phyloP scores from a whole-genome alignment of 805 yeast species.

The Teunomyces atbi region DNA sequence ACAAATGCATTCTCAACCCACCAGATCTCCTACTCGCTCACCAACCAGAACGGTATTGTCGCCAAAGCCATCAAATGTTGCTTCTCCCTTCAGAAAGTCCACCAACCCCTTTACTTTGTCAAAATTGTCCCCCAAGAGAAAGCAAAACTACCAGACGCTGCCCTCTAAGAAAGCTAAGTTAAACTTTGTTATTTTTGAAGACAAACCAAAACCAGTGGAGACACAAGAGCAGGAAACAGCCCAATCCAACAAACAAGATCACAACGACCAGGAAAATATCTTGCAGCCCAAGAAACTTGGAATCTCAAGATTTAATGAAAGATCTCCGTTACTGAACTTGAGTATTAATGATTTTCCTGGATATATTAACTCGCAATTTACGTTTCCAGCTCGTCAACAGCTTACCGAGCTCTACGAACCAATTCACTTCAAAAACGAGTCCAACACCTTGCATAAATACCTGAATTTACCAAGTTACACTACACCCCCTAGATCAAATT shows the following conservation, averaged over 20 bases:
- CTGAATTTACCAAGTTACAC: constrained; percentile 28
- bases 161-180: constrained; percentile 15
- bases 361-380: constrained; percentile 13
- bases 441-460: constrained; percentile 30
- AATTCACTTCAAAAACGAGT: constrained; percentile 24
- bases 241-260: constrained; percentile 19
- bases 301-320: constrained; percentile 11
- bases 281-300: constrained; percentile 26
- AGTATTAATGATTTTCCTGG: constrained; percentile 32
- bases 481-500: constrained; percentile 32
- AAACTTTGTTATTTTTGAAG: constrained; percentile 22
- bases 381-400: constrained; percentile 9
- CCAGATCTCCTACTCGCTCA: constrained; percentile 13
- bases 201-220: constrained; percentile 8
- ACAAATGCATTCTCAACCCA: not conserved
- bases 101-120: constrained; percentile 13
- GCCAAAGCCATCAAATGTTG: constrained; percentile 20
- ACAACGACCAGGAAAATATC: constrained; percentile 42
- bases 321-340: constrained; percentile 29
- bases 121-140: constrained; percentile 5
- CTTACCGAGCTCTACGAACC: constrained; percentile 33
- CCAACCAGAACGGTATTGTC: constrained; percentile 21
- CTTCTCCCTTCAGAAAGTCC: constrained; percentile 10
- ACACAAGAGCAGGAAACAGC: constrained; percentile 1
- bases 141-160: not conserved